These are phyloP conservation scores for Tetratostichococcus sp. DNA, from an alignment of 139 green algal genomes.

Conservation along the genomic window DNA sequence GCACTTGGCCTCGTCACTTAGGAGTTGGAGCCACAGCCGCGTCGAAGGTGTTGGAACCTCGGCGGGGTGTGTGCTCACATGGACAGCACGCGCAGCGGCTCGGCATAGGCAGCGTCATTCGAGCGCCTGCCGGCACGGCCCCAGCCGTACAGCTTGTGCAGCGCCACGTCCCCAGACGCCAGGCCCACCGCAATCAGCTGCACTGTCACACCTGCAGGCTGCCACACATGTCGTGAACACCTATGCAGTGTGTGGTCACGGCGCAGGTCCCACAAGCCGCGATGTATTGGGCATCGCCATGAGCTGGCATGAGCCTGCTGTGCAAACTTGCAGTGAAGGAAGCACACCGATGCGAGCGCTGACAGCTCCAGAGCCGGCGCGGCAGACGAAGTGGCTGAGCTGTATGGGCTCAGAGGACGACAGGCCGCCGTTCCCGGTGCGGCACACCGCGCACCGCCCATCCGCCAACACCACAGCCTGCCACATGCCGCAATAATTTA, in stretches of 20 bases:
- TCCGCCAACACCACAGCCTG: constrained; percentile 34
- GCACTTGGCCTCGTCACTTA: too few relatives aligned
- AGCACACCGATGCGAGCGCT: constrained; percentile 2
- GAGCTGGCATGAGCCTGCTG: background rate
- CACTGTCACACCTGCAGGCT: constrained; percentile 13
- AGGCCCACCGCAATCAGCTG: constrained; percentile 69
- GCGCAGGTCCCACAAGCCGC: too few relatives aligned
- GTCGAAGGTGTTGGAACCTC: too few relatives aligned
- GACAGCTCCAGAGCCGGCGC: constrained; percentile 14
- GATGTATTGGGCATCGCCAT: background rate
- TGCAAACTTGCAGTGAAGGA: too few relatives aligned
- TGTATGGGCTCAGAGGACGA: constrained; percentile 28
- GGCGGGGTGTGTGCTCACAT: too few relatives aligned
- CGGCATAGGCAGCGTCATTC: constrained; percentile 2
- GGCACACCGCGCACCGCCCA: constrained; percentile 31
- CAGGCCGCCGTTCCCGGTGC: constrained; percentile 22
- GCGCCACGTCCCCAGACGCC: constrained; percentile 47
- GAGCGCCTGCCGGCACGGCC: background rate
- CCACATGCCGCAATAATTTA: too few relatives aligned
- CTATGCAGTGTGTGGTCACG: too few relatives aligned
- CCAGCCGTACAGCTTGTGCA: constrained; percentile 53
- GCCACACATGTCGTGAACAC: too few relatives aligned
- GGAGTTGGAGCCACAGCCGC: too few relatives aligned
- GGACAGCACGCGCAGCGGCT: constrained; percentile 50
- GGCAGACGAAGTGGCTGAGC: constrained; percentile 24